Percentiles rank a stretch among this genome's conserved stretches.
Evolutionary conservation across 768 basidiomycete species (phyloP).

Genomic region (Russula sp.): DNA sequence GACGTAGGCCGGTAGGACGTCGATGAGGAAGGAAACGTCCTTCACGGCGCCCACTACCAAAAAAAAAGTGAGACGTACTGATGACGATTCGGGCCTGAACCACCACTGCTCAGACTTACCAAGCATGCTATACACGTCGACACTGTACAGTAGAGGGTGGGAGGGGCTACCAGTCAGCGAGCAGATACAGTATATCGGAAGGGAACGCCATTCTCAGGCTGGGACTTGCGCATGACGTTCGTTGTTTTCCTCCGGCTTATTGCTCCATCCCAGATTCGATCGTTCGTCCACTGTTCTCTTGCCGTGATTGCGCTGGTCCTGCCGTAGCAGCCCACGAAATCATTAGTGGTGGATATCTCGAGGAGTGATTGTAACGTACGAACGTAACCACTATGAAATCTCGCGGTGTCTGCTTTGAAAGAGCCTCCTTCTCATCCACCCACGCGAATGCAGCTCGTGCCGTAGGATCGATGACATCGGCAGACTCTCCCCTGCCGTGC

Average conservation of each 20-base stretch:
- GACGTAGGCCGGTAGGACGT: constrained; percentile 67
- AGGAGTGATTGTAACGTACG: constrained; percentile 29
- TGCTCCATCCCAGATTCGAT: constrained; percentile 37
- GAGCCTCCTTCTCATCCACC: constrained; percentile 22
- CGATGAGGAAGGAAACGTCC: constrained; percentile 77
- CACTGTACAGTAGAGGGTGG: constrained; percentile 16
- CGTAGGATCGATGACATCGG: constrained; percentile 31
- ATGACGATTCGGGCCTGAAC: not conserved
- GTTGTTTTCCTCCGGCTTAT: constrained; percentile 33
- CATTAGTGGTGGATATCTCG: not conserved
- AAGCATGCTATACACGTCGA: constrained; percentile 47
- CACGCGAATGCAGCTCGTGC: constrained; percentile 33
- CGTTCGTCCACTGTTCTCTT: constrained; percentile 33
- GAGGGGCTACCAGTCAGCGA: constrained; percentile 20
- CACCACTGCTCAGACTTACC: constrained; percentile 29
- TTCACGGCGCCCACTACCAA: constrained; percentile 54
- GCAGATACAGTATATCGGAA: not conserved
- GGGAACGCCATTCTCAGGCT: not conserved
- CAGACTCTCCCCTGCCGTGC: constrained; percentile 40
- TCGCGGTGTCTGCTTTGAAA: constrained; percentile 26
- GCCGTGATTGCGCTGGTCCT: constrained; percentile 55
- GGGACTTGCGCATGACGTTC: constrained; percentile 39
- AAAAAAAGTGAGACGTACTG: not conserved
- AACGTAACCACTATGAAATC: constrained; percentile 45
- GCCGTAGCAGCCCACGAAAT: not conserved